These are phyloP conservation scores for Lentinula aciculospora DNA, from an alignment of 768 basidiomycete genomes.

Conservation along the genomic window DNA sequence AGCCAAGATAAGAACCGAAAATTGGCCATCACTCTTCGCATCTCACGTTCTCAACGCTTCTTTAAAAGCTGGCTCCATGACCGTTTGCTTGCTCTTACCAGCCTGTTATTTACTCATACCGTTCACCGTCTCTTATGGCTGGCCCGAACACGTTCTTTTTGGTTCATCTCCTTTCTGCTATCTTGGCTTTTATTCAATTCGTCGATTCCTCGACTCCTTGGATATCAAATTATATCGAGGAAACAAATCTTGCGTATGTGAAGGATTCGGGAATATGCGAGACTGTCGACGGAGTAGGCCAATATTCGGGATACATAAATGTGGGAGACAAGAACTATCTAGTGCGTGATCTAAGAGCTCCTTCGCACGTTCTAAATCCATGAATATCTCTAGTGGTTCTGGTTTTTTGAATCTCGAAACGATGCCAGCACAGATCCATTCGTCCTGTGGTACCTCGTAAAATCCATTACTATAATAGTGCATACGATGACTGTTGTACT, in stretches of 20 bases:
- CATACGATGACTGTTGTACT: neutral
- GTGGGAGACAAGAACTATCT: slow-evolving; percentile 38
- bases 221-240: neutral
- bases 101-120: no score
- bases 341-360: slow-evolving; percentile 24
- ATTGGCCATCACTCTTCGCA: neutral
- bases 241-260: slow-evolving; percentile 17
- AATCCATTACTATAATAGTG: neutral
- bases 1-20: neutral
- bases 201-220: neutral
- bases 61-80: neutral
- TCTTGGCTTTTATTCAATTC: neutral
- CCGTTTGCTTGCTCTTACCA: neutral
- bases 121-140: neutral
- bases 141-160: neutral
- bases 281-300: slow-evolving; percentile 33
- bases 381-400: slow-evolving; percentile 33
- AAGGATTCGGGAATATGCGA: slow-evolving; percentile 39
- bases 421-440: slow-evolving; percentile 38
- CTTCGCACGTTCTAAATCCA: neutral
- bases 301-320: slow-evolving; percentile 39
- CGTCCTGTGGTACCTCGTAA: slow-evolving; percentile 30
- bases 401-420: slow-evolving; percentile 43
- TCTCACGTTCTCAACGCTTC: neutral
- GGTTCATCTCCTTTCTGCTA: neutral